Conservation (phyloP, 2,329 filamentous ascomycete species). For the Dendryphion nanum region DNA sequence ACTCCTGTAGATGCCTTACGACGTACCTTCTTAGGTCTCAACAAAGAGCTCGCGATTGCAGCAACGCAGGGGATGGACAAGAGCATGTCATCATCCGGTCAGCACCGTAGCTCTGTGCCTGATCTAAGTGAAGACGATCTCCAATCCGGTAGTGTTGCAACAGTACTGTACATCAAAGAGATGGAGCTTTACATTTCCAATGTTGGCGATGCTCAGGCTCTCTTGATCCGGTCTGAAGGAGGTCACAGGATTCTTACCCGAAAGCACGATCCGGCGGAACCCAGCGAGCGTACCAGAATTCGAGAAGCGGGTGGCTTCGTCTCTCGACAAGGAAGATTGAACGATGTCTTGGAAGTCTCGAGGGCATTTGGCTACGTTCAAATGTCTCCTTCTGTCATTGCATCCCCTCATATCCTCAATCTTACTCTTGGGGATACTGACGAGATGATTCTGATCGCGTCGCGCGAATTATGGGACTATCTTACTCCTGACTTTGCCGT, state of each 20-base stretch:
- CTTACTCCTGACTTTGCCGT: conserved; percentile 86
- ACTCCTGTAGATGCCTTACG: conserved; percentile 79
- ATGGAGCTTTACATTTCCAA: conserved; percentile 94
- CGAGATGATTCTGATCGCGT: conserved; percentile 90
- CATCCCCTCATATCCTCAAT: conserved; percentile 79
- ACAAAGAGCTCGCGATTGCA: conserved; percentile 88
- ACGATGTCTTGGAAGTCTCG: conserved; percentile 87
- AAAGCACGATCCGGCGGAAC: conserved; percentile 91
- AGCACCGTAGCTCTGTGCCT: conserved; percentile 68
- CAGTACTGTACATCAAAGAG: conserved; percentile 83
- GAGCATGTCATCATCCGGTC: conserved; percentile 42
- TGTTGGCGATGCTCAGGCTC: conserved; percentile 92
- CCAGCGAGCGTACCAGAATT: conserved; percentile 80
- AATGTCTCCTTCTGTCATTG: conserved; percentile 88
- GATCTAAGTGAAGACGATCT: conserved; percentile 87
- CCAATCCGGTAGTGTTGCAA: conserved; percentile 86
- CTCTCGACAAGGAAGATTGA: conserved; percentile 88
- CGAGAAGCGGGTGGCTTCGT: conserved; percentile 95
- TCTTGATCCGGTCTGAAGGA: conserved; percentile 87
- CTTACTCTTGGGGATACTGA: conserved; percentile 81
- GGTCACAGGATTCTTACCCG: conserved; percentile 78
- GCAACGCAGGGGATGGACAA: conserved; percentile 80
- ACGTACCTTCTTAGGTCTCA: conserved; percentile 81
- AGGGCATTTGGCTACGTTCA: conserved; percentile 94
- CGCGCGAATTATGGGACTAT: conserved; percentile 93